Evolutionary conservation across 1,284 basidiomycete genomes (phyloP).

Genomic region (Cryptococcus hybrid): DNA sequence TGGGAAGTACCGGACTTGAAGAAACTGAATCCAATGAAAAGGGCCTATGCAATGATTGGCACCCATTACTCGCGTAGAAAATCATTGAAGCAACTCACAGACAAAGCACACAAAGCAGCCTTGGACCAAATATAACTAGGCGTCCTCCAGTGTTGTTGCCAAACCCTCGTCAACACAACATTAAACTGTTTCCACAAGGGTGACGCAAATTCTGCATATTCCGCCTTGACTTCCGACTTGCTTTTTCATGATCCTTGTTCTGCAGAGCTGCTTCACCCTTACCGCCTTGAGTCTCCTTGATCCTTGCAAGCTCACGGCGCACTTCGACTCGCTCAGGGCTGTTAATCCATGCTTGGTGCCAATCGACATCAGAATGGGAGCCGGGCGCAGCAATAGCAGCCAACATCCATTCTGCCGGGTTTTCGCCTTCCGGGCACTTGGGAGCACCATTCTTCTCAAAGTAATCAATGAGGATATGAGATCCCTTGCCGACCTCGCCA

Average conservation of each 20-base stretch:
- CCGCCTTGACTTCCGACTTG: slow-evolving; percentile 21
- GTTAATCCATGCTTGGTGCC: slow-evolving; percentile 67
- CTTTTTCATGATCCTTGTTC: background rate
- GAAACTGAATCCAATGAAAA: slow-evolving; percentile 58
- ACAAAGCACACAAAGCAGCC: slow-evolving; percentile 52
- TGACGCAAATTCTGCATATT: slow-evolving; percentile 57
- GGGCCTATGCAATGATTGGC: slow-evolving; percentile 21
- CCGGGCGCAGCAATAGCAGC: slow-evolving; percentile 63
- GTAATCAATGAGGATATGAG: slow-evolving; percentile 54
- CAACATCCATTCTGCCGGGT: slow-evolving; percentile 52
- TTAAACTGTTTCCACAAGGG: slow-evolving; percentile 56
- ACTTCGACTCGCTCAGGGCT: slow-evolving; percentile 49
- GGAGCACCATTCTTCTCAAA: slow-evolving; percentile 53
- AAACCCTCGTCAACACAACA: slow-evolving; percentile 58
- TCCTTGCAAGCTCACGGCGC: slow-evolving; percentile 50
- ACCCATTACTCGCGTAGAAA: background rate
- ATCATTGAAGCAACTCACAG: slow-evolving; percentile 38
- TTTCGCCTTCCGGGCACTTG: slow-evolving; percentile 48
- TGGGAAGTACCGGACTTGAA: slow-evolving; percentile 65
- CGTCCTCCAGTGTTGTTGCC: slow-evolving; percentile 60
- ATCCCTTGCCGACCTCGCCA: slow-evolving; percentile 55
- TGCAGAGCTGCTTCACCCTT: slow-evolving; percentile 7
- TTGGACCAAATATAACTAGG: slow-evolving; percentile 77
- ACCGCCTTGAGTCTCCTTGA: slow-evolving; percentile 42
- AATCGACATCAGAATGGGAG: slow-evolving; percentile 55